phyloP scores from a whole-genome alignment of 768 basidiomycete species.

The Tulasnella calospora region DNA sequence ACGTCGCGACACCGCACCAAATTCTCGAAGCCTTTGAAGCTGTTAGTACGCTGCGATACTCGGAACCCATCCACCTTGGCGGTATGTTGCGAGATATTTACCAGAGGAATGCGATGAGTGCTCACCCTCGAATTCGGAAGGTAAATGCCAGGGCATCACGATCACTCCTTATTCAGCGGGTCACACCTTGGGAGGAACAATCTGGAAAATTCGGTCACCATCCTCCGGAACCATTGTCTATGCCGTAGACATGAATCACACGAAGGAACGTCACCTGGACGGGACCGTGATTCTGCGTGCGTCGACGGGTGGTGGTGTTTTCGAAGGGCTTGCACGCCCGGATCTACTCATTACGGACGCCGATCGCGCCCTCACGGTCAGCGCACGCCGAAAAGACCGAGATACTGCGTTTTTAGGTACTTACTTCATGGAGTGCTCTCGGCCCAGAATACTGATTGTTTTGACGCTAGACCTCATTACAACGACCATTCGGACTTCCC shows the following conservation, averaged over 20 bases:
- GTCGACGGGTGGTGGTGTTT: constrained; percentile 58
- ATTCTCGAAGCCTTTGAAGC: constrained; percentile 90
- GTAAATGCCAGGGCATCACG: constrained; percentile 86
- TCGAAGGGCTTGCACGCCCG: constrained; percentile 81
- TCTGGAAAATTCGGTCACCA: constrained; percentile 98
- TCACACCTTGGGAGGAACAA: constrained; percentile 91
- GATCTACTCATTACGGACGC: constrained; percentile 94
- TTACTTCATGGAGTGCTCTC: constrained; percentile 4
- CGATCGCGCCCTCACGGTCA: constrained; percentile 73
- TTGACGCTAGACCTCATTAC: constrained; percentile 70
- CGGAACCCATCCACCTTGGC: constrained; percentile 91
- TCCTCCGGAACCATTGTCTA: constrained; percentile 94
- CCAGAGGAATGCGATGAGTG: neutral
- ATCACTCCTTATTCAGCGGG: constrained; percentile 95
- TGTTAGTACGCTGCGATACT: constrained; percentile 87
- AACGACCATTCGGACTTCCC: constrained; percentile 70
- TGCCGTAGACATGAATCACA: constrained; percentile 93
- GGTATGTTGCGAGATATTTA: constrained; percentile 45
- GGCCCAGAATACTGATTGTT: constrained; percentile 21
- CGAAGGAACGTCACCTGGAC: constrained; percentile 90
- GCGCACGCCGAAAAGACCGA: constrained; percentile 82
- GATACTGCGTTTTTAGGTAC: constrained; percentile 79
- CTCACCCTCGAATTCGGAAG: constrained; percentile 39
- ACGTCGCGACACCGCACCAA: constrained; percentile 72
- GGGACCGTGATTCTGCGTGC: constrained; percentile 81